phyloP scores from a whole-genome alignment of 2,329 filamentous ascomycete species.

The Cladophialophora psammophila region DNA sequence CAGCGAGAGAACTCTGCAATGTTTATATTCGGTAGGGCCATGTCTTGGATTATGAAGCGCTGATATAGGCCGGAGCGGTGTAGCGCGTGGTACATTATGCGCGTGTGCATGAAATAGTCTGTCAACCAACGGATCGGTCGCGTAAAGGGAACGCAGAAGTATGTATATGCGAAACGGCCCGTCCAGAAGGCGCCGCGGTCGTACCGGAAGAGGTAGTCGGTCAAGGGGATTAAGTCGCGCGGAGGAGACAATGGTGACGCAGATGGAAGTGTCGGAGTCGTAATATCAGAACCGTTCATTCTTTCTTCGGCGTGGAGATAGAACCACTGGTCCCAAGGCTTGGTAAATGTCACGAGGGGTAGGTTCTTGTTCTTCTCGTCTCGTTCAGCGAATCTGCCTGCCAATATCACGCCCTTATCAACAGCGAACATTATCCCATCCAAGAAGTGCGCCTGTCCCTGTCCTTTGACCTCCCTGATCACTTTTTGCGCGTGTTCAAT shows the following conservation, averaged over 20 bases:
- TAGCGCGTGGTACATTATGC: conserved; percentile 68
- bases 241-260: conserved; percentile 1
- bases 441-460: conserved; percentile 54
- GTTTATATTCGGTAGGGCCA: conserved; percentile 63
- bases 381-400: conserved; percentile 64
- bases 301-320: conserved; percentile 51
- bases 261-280: neutral
- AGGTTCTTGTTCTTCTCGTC: conserved; percentile 33
- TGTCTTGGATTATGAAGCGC: conserved; percentile 68
- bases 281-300: conserved; percentile 12
- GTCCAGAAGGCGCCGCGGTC: conserved; percentile 73
- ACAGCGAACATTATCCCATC: conserved; percentile 60
- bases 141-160: conserved; percentile 68
- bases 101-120: conserved; percentile 67
- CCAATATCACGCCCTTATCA: conserved; percentile 64
- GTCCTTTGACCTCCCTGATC: conserved; percentile 49
- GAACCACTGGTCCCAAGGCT: conserved; percentile 58
- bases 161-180: conserved; percentile 66
- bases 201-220: conserved; percentile 55
- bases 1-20: conserved; percentile 63
- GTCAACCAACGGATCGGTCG: conserved; percentile 64
- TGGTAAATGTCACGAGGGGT: conserved; percentile 35
- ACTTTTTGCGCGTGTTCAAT: conserved; percentile 49
- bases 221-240: conserved; percentile 44
- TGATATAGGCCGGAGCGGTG: conserved; percentile 65